A percentile compares a stretch with the other conserved stretches of the same genome.
Conservation (phyloP, 768 basidiomycete species). For the Rossbeevera mucosa region DNA sequence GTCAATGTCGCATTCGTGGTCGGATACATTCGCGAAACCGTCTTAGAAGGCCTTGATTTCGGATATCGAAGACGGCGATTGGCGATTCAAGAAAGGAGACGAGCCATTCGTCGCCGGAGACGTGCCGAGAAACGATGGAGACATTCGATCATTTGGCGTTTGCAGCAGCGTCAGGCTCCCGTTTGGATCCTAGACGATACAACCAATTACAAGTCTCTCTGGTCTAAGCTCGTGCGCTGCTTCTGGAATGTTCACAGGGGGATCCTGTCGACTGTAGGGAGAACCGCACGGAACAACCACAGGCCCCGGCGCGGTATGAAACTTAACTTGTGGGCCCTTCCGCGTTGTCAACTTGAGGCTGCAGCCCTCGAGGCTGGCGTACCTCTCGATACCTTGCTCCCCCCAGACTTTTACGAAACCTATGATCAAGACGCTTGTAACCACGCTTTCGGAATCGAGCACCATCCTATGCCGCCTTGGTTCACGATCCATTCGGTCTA, state of each 20-base stretch:
- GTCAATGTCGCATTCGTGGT: constrained; percentile 62
- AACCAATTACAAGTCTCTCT: constrained; percentile 3
- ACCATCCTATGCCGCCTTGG: constrained; percentile 13
- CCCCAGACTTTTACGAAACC: constrained; percentile 31
- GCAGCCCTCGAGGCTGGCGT: constrained; percentile 68
- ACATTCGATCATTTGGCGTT: constrained; percentile 57
- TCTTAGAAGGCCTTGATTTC: constrained; percentile 70
- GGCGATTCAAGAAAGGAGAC: constrained; percentile 42
- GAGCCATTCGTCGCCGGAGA: constrained; percentile 37
- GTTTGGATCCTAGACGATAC: constrained; percentile 48
- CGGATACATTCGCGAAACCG: constrained; percentile 59
- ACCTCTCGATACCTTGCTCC: constrained; percentile 49
- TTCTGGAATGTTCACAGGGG: constrained; percentile 12
- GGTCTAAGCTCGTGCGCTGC: constrained; percentile 4
- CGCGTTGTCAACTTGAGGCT: constrained; percentile 49
- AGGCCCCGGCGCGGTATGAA: constrained; percentile 44
- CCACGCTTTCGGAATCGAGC: background rate
- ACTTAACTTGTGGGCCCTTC: constrained; percentile 60
- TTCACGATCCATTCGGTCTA: constrained; percentile 21
- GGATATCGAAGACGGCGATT: constrained; percentile 54
- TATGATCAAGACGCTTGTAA: constrained; percentile 2
- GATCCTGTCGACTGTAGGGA: background rate
- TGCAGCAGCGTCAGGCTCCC: constrained; percentile 45
- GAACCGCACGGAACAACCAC: constrained; percentile 5
- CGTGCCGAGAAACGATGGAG: constrained; percentile 53